These are phyloP conservation scores for Penicillium sumatraense DNA, from an alignment of 2,329 filamentous ascomycete genomes.

Conservation along the genomic window DNA sequence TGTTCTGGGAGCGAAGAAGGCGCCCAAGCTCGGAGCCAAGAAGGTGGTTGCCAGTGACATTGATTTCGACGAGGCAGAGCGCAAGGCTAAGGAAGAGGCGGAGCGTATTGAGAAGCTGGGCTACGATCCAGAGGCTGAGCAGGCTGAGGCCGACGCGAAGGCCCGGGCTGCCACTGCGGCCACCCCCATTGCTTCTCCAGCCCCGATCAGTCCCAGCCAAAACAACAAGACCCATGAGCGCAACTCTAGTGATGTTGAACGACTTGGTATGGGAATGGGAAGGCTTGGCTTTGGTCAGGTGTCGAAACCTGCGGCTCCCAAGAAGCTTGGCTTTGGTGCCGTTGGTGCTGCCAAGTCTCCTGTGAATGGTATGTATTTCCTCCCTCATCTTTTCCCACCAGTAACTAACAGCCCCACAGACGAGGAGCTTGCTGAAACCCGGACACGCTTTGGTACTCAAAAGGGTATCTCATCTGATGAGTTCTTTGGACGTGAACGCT, in stretches of 20 bases:
- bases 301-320: conserved; percentile 64
- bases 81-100: conserved; percentile 95
- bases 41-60: conserved; percentile 77
- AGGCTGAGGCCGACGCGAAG: conserved; percentile 49
- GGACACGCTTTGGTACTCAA: conserved; percentile 85
- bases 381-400: background rate
- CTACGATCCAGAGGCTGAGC: conserved; percentile 90
- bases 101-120: conserved; percentile 94
- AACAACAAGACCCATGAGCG: conserved; percentile 59
- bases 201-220: conserved; percentile 70
- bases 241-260: conserved; percentile 77
- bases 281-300: conserved; percentile 87
- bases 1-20: conserved; percentile 84
- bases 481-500: conserved; percentile 91
- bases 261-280: conserved; percentile 85
- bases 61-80: conserved; percentile 96
- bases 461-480: conserved; percentile 98
- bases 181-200: conserved; percentile 72
- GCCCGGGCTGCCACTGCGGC: conserved; percentile 47
- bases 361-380: conserved; percentile 63
- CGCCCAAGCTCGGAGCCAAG: conserved; percentile 85
- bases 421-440: conserved; percentile 81
- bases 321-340: conserved; percentile 86
- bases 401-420: conserved; percentile 45
- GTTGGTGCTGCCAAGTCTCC: conserved; percentile 74